A percentile compares a stretch with the other conserved stretches of the same genome.
Conservation (phyloP, 768 basidiomycete species). For the Calocybe indica region DNA sequence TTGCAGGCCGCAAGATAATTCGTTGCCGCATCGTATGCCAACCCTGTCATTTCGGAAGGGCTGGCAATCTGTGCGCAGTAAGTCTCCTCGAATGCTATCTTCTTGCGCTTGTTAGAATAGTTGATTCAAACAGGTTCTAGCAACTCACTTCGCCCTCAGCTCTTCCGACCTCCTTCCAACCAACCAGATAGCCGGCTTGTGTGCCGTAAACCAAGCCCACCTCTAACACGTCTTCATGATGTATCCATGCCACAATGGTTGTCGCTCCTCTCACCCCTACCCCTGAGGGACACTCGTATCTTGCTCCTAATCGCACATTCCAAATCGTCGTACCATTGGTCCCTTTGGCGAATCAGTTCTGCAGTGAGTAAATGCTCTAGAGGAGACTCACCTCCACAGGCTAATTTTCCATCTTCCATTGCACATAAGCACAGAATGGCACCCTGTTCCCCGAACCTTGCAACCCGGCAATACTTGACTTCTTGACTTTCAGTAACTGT, state of each 20-base stretch:
- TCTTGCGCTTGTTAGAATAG: too few relatives aligned
- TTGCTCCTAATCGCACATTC: background rate
- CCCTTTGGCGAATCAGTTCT: background rate
- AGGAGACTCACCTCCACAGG: background rate
- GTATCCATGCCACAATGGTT: background rate
- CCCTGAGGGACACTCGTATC: background rate
- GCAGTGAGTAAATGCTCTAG: too few relatives aligned
- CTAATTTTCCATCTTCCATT: background rate
- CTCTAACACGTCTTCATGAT: background rate
- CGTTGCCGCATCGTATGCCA: constrained; percentile 13
- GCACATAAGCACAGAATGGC: background rate
- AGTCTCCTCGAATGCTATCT: too few relatives aligned
- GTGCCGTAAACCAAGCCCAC: too few relatives aligned
- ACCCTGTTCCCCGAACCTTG: too few relatives aligned
- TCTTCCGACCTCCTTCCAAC: too few relatives aligned
- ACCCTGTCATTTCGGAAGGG: constrained; percentile 13
- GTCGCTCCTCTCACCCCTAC: background rate
- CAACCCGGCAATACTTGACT: background rate
- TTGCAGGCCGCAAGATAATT: constrained; percentile 14
- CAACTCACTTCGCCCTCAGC: too few relatives aligned
- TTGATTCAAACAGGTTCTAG: too few relatives aligned
- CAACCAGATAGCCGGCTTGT: too few relatives aligned
- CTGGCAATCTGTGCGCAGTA: constrained; percentile 9
- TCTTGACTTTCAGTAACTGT: background rate
- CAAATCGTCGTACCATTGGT: background rate